A percentile compares a stretch with the other conserved stretches of the same genome.
Evolutionary conservation across 176 grass and related monocot species (phyloP).

Genomic region (Bothriochloa decipiens): DNA sequence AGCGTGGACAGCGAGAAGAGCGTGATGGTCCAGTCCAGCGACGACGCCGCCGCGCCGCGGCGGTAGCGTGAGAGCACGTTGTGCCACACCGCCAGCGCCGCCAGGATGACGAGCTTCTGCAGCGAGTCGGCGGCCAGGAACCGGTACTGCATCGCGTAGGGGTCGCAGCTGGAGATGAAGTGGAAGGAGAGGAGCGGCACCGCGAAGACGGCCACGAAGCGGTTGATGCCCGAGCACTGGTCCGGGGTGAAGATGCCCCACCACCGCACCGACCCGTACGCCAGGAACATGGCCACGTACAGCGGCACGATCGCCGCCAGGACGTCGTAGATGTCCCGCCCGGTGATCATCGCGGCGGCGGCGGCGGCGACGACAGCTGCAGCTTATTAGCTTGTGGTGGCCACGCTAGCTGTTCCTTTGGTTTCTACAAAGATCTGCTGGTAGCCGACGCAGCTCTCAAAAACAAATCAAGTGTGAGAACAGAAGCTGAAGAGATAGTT

Average conservation of each 20-base stretch:
- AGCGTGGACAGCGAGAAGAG: conserved; percentile 96
- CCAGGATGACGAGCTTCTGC: conserved; percentile 86
- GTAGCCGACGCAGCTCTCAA: neutral
- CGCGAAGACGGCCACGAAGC: conserved; percentile 97
- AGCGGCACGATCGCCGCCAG: conserved; percentile 90
- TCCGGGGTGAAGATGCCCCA: conserved; percentile 94
- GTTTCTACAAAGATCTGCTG: neutral
- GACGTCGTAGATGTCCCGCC: conserved; percentile 95
- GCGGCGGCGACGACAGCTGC: neutral
- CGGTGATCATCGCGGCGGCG: conserved; percentile 67
- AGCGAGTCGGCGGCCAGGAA: conserved; percentile 95
- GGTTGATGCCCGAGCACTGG: conserved; percentile 97
- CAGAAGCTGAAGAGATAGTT: conserved; percentile 19
- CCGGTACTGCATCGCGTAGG: conserved; percentile 91
- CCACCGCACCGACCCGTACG: conserved; percentile 89
- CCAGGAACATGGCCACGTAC: conserved; percentile 96
- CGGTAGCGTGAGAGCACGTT: conserved; percentile 68
- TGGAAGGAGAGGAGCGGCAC: conserved; percentile 97
- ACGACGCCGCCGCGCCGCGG: conserved; percentile 7
- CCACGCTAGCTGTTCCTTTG: neutral
- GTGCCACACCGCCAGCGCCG: conserved; percentile 78
- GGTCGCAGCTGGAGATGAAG: conserved; percentile 93
- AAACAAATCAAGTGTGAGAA: neutral
- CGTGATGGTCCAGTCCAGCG: conserved; percentile 94
- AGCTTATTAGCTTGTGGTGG: too few species aligned